These are phyloP conservation scores for Penicillium sp. DNA, from an alignment of 2,329 filamentous ascomycete genomes.

Conservation along the genomic window DNA sequence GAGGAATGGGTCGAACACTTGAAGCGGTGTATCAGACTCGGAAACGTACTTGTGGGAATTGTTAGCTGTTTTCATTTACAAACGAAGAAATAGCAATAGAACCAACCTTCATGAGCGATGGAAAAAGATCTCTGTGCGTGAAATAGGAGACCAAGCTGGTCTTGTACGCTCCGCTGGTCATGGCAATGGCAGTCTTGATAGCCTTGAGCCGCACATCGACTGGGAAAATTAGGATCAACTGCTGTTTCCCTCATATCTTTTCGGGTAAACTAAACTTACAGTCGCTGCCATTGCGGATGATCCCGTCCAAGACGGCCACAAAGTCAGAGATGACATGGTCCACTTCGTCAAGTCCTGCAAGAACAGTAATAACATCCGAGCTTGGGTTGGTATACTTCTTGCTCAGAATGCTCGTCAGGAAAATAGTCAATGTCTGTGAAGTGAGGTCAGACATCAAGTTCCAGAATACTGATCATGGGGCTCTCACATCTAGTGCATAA, in stretches of 20 bases:
- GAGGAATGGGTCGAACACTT: conserved; percentile 72
- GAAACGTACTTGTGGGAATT: conserved; percentile 66
- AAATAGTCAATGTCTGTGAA: conserved; percentile 78
- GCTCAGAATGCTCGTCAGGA: conserved; percentile 74
- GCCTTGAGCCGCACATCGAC: conserved; percentile 76
- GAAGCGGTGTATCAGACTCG: conserved; percentile 65
- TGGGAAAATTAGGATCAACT: conserved; percentile 35
- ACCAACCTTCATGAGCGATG: conserved; percentile 83
- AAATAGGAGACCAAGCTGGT: conserved; percentile 93
- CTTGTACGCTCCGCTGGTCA: conserved; percentile 91
- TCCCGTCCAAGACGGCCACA: conserved; percentile 75
- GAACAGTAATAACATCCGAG: conserved; percentile 86
- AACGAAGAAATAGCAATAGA: conserved; percentile 9
- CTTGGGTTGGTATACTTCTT: conserved; percentile 95
- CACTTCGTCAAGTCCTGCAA: conserved; percentile 85
- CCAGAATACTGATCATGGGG: not conserved
- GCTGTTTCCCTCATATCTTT: no score
- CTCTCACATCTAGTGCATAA: conserved; percentile 77
- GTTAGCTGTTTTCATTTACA: not conserved
- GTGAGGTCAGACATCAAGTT: conserved; percentile 41
- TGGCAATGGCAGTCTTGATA: conserved; percentile 74
- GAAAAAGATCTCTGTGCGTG: conserved; percentile 90
- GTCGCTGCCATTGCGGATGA: conserved; percentile 72
- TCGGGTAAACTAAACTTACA: conserved; percentile 52
- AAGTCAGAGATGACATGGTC: conserved; percentile 87